Conservation (phyloP, 805 yeast species). For the Wickerhamomyces pijperi region DNA sequence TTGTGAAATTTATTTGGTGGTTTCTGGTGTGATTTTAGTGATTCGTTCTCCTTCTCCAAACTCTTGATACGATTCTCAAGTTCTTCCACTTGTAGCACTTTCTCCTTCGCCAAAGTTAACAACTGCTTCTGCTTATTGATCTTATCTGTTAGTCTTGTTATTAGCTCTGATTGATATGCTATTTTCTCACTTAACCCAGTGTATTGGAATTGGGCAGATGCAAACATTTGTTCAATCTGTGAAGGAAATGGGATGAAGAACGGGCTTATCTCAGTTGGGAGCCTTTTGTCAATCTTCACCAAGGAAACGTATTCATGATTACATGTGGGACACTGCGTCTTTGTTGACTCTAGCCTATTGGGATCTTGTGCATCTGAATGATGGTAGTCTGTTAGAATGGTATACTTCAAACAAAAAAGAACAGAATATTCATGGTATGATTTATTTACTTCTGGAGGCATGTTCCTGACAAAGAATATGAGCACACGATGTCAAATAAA, state of each 20-base stretch:
- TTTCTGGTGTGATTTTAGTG: not conserved
- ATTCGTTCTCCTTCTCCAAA: slow-evolving; percentile 6
- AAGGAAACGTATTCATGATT: slow-evolving; percentile 9
- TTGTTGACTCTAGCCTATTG: slow-evolving; percentile 3
- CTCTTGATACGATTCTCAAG: slow-evolving; percentile 7
- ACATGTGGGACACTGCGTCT: slow-evolving; percentile 10
- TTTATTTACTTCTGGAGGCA: slow-evolving; percentile 8
- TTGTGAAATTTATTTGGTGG: not conserved
- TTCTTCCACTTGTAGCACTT: slow-evolving; percentile 8
- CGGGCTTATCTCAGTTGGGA: slow-evolving; percentile 13
- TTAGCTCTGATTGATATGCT: slow-evolving; percentile 8
- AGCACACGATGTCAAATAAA: slow-evolving; percentile 27
- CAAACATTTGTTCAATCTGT: slow-evolving; percentile 16
- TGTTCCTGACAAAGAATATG: slow-evolving; percentile 25
- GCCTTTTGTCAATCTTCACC: slow-evolving; percentile 9
- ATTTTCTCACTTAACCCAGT: slow-evolving; percentile 12
- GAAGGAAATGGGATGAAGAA: slow-evolving; percentile 15
- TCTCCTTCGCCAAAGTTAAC: slow-evolving; percentile 14
- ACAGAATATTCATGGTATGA: not conserved
- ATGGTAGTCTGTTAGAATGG: not conserved
- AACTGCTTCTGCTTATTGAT: slow-evolving; percentile 14
- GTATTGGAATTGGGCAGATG: slow-evolving; percentile 15
- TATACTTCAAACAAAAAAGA: not conserved
- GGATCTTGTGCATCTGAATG: slow-evolving; percentile 1
- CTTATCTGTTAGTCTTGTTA: slow-evolving; percentile 9